phyloP scores from a whole-genome alignment of 129 eudicot genomes.

The Artemisia annua region DNA sequence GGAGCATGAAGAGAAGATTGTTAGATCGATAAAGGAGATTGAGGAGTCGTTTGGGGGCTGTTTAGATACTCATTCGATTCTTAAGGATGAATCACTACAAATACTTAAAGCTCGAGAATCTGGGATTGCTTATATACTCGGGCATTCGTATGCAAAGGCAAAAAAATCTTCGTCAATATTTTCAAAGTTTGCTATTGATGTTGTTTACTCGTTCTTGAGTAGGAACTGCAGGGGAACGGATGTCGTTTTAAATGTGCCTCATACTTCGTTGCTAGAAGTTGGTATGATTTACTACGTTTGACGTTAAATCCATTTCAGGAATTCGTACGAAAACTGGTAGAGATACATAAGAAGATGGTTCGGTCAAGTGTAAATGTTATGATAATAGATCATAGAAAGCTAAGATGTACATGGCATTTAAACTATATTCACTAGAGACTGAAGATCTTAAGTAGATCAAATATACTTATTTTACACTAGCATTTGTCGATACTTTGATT shows the following conservation, averaged over 20 bases:
- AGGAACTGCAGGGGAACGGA: constrained; percentile 56
- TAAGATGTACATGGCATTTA: constrained; percentile 26
- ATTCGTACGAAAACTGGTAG: neutral
- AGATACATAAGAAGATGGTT: neutral
- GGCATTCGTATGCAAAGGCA: constrained; percentile 54
- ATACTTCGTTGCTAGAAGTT: constrained; percentile 52
- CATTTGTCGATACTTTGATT: neutral
- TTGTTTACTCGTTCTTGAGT: constrained; percentile 51
- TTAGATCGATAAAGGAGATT: constrained; percentile 32
- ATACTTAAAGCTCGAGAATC: constrained; percentile 53
- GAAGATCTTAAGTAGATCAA: constrained; percentile 7
- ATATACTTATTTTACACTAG: neutral
- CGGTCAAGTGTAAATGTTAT: constrained; percentile 27
- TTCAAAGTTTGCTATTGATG: constrained; percentile 48
- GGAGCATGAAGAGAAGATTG: constrained; percentile 35
- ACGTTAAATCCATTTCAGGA: neutral
- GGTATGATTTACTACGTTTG: constrained; percentile 62
- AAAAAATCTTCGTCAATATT: constrained; percentile 47
- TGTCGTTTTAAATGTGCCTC: constrained; percentile 56
- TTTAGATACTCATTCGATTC: constrained; percentile 23
- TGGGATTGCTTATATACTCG: constrained; percentile 57
- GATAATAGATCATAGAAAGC: constrained; percentile 23
- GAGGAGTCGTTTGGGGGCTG: constrained; percentile 29
- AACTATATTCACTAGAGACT: neutral
- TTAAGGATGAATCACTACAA: constrained; percentile 38